Percentiles rank a stretch among this genome's conserved stretches.
Conservation (phyloP, 441 rosid genomes). For the Pelargonium citronellum region DNA sequence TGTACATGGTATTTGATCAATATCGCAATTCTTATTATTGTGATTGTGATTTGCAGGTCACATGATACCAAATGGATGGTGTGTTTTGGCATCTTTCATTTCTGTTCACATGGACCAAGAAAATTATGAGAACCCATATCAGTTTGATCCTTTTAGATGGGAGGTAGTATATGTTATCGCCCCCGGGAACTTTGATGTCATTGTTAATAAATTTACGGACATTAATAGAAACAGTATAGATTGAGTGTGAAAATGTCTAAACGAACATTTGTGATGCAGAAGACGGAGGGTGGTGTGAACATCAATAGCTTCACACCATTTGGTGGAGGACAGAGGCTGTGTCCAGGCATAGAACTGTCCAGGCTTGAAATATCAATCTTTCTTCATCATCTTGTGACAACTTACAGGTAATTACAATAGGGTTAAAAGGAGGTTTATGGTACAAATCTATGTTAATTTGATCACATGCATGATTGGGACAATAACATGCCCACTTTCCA, state of each 20-base stretch:
- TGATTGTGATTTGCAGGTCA: conserved; percentile 39
- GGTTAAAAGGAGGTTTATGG: too few species aligned
- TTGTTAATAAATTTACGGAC: too few species aligned
- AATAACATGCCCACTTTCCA: not conserved
- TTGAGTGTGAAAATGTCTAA: not conserved
- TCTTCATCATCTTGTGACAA: conserved; percentile 62
- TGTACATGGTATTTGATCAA: too few species aligned
- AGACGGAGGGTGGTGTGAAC: conserved; percentile 37
- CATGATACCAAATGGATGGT: conserved; percentile 67
- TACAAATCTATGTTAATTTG: not conserved
- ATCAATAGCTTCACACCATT: conserved; percentile 55
- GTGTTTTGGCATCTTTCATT: conserved; percentile 56
- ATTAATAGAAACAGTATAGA: not conserved
- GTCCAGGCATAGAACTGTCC: conserved; percentile 65
- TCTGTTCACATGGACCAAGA: conserved; percentile 73
- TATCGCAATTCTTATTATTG: too few species aligned
- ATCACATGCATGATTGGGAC: conserved; percentile 4
- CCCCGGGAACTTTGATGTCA: not conserved
- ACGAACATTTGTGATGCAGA: conserved; percentile 22
- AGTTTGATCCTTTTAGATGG: conserved; percentile 75
- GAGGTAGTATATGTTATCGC: conserved; percentile 28
- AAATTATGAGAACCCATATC: conserved; percentile 49
- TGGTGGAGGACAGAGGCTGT: conserved; percentile 74
- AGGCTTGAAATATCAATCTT: conserved; percentile 65
- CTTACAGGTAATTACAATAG: conserved; percentile 35